Base-by-base conservation (phyloP, 306 rosid species). In the Trifolium dubium region DNA sequence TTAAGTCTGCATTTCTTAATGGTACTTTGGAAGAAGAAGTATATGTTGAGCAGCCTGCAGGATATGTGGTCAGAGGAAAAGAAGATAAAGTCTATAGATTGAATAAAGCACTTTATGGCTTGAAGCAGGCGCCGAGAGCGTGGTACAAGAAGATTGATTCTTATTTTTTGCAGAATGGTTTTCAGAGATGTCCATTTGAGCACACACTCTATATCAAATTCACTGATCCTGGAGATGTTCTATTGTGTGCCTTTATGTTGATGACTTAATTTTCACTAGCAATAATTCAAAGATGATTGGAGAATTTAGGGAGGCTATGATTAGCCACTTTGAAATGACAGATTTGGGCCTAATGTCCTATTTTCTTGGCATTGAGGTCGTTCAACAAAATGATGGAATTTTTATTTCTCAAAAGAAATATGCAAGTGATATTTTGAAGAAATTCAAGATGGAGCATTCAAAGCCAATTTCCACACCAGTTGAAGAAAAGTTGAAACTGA, bases 371-470 rank as follows among this genome's bases (percentile, higher is more conserved):
- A 37, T 37, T 37, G 43, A 37, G 43, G 10, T 37, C 43, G 43
- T 37, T 37, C 43, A 37, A 37, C 10, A 37, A 37, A 37, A 37
- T 37, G 43, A 37, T 7, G 43, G 43, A 1, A 37, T 37, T 2
- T 37, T 37, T 37, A 37, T 37, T 37, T 6, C 43, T 37, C 43
- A 37, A 2, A 37, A 37, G 2, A 37, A 37, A 2, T 43, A 43
- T 43, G 49, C 13, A 43, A 3, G 49, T 43, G 49, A 43, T 43
- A 43, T 43, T 9, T 9, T 63, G 8, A 63, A 63, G 13, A 37
- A 63, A 17, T 63, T 63, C 3, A 35, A 37, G 47, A 63, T 15
- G 30, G 34, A 55, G 62, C 13, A 55, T 55, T 55, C 62, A 55
- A 55, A 55, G 14, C 62, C 34, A 9, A 23, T 18, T 19, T 55